Evolutionary conservation across 2,329 filamentous ascomycete genomes (phyloP), one percentile per base, ranked within the genome.

Genomic region (Sporothrix inflata): DNA sequence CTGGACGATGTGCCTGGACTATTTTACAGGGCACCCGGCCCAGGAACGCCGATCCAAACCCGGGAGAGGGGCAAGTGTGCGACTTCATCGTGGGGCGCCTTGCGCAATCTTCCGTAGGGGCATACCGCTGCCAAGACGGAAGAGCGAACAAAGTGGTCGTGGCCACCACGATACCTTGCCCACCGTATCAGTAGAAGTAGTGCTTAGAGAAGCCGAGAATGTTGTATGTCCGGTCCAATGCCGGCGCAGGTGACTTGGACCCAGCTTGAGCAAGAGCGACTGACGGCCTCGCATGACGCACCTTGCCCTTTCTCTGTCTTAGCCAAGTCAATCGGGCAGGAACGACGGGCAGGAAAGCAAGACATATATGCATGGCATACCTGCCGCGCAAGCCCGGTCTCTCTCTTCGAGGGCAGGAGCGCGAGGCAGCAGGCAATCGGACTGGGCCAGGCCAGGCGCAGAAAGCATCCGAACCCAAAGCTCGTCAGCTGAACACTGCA

Each of bases 291-390:
- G 24, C 21, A 47, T 47, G 24, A 66, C 9, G 11, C 24, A 24
- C 49, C 24, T n/a, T 66, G 24, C 63, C 42, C 19, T 21, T 27
- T 16, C 38, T 30, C 14, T 34, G 63, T 49, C 63, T 49, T 34
- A 12, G 21, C 63, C 21, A 49, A n/a, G 14, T 14, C 45, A 7
- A 34, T 66, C 7, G 19, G 63, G 42, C 63, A 49, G 27, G 63
- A 34, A 34, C 42, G 42, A 61, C 24, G 34, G 57, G 57, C 19
- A 40, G 38, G n/a, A 42, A 38, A 42, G 57, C 34, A 61, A 42
- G 57, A 61, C 57, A 61, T 61, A 61, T 24, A 61, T 24, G 57
- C 34, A 61, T 38, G 57, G 57, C n/a, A 61, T 61, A 16, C 42
- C 42, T 45, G 34, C 38, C 57, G 57, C 57, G 34, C 57, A 34